phyloP scores from a whole-genome alignment of 176 grass and related monocot species.

The Oryza australiensis region DNA sequence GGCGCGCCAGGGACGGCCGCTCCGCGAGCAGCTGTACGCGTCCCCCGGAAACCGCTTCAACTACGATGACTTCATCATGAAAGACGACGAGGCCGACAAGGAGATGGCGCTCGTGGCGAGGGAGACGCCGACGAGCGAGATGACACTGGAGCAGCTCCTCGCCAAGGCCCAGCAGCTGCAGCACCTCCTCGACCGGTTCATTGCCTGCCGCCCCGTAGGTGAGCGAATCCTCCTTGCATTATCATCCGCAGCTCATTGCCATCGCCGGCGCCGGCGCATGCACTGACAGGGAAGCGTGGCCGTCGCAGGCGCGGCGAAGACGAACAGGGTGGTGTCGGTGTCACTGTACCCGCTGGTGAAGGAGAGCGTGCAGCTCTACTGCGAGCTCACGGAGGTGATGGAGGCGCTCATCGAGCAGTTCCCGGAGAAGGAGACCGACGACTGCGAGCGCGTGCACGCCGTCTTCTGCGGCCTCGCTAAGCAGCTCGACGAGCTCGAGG shows the following conservation, averaged over 20 bases:
- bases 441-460: constrained; percentile 56
- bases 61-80: background rate
- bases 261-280: background rate
- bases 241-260: background rate
- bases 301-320: constrained; percentile 58
- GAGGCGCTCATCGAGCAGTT: constrained; percentile 66
- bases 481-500: constrained; percentile 65
- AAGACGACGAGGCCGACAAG: background rate
- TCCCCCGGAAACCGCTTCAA: background rate
- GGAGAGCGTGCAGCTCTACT: constrained; percentile 87
- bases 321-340: constrained; percentile 69
- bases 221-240: background rate
- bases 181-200: constrained; percentile 73
- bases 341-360: constrained; percentile 71
- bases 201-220: constrained; percentile 75
- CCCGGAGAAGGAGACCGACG: constrained; percentile 52
- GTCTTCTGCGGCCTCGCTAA: constrained; percentile 61
- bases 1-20: background rate
- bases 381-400: constrained; percentile 64
- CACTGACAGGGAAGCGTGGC: background rate
- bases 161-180: constrained; percentile 53
- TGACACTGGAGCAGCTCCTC: constrained; percentile 68
- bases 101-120: constrained; percentile 28
- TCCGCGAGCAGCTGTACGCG: constrained; percentile 40
- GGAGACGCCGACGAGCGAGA: constrained; percentile 64